phyloP scores from a whole-genome alignment of 768 basidiomycete species.

The Boletus sp. region DNA sequence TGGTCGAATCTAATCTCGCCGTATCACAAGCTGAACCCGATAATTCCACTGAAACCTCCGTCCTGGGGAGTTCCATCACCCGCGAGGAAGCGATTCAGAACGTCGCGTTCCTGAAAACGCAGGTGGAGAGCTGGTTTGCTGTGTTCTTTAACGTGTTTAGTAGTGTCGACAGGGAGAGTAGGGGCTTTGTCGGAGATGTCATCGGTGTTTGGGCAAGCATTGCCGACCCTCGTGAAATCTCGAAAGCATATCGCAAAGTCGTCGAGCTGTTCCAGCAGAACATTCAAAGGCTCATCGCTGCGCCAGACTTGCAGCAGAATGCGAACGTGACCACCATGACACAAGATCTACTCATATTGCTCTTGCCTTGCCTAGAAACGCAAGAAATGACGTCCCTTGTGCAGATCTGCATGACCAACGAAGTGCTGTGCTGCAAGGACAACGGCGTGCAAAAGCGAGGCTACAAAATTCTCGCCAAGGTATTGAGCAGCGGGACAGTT shows the following conservation, averaged over 20 bases:
- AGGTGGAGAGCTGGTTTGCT: constrained; percentile 91
- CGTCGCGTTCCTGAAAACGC: constrained; percentile 65
- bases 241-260: constrained; percentile 81
- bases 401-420: constrained; percentile 60
- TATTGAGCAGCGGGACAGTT: constrained; percentile 65
- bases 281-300: constrained; percentile 41
- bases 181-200: constrained; percentile 82
- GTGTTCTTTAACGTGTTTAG: constrained; percentile 98
- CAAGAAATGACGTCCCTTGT: constrained; percentile 65
- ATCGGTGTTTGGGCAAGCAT: constrained; percentile 85
- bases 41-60: constrained; percentile 28
- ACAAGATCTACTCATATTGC: constrained; percentile 81
- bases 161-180: constrained; percentile 69
- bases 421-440: constrained; percentile 74
- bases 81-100: constrained; percentile 63
- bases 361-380: constrained; percentile 71
- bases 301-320: constrained; percentile 33
- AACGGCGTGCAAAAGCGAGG: constrained; percentile 94
- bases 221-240: constrained; percentile 73
- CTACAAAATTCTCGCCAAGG: constrained; percentile 80
- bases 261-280: constrained; percentile 67
- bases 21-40: constrained; percentile 39
- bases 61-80: constrained; percentile 39
- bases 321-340: constrained; percentile 57
- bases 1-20: constrained; percentile 78